Evolutionary conservation across 495 filamentous ascomycete genomes (phyloP), one percentile per base, ranked within the genome.

Genomic region (Trichoderma parareesei): DNA sequence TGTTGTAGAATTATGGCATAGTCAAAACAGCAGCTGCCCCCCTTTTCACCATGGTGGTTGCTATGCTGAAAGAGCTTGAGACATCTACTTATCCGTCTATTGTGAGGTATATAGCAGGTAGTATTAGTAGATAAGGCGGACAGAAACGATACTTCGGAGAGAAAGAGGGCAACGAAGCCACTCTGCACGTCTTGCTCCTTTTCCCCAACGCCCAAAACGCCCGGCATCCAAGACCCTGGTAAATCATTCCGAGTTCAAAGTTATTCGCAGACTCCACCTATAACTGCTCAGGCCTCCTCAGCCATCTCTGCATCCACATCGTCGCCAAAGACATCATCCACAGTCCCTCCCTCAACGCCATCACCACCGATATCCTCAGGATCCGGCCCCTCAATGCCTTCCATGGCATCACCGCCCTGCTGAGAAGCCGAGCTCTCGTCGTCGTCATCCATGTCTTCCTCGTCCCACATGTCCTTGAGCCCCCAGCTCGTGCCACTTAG

Each of bases 401-500:
- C 78, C 77, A 84, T 77, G 33, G 73, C 76, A 65, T 80, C 78
- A 57, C 70, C 73, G 66, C 69, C 62, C 69, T 70, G 35, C 65
- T 68, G 44, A 65, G 71, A 46, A 73, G 72, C 35, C 11, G 74
- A 81, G 62, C 81, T 78, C 44, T 80, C 80, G 55, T 82, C 46
- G 8, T 49, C 46, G 16, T 82, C 85, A 1, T 83, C 85, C 44
- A 84, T 83, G 44, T 72, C 69, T 9, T 69, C 75, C 64, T 76
- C 81, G 13, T 77, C 82, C 90, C 90, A 96, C 64, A 87, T 84
- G 61, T 92, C 90, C 72, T 84, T 86, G 76, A 97, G 72, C 44
- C 86, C 84, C 94, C 94, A 98, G 65, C 86, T 86, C 18, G 84
- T 80, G 0, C 94, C 94, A 38, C 88, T 95, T 63, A 97, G 79